These are phyloP conservation scores for Datisca glomerata DNA, from an alignment of 306 rosid genomes.

Conservation along the genomic window DNA sequence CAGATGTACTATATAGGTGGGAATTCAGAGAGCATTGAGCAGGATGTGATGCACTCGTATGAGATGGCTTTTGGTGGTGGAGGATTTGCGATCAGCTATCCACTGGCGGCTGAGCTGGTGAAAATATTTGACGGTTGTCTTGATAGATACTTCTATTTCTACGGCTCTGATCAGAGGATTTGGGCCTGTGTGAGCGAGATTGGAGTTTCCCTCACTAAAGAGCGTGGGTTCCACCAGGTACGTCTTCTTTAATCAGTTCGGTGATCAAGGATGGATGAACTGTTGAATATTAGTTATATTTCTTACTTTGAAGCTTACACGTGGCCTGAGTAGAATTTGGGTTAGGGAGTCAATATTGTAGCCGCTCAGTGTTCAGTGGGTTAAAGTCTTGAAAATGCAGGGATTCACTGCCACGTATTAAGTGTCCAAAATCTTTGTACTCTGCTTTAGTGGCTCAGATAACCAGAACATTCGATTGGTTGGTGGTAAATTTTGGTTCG, in stretches of 20 bases:
- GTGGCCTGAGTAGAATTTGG: no score
- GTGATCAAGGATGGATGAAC: no score
- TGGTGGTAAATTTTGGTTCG: no score
- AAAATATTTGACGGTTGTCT: conserved; percentile 65
- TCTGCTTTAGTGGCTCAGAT: no score
- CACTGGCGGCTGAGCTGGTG: conserved; percentile 62
- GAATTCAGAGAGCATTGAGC: conserved; percentile 92
- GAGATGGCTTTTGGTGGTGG: conserved; percentile 98
- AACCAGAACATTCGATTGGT: no score
- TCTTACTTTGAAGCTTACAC: background rate
- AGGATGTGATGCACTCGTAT: conserved; percentile 59
- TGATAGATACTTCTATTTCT: conserved; percentile 48
- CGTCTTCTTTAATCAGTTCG: background rate
- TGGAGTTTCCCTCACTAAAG: conserved; percentile 66
- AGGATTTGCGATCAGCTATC: conserved; percentile 71
- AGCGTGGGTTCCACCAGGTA: conserved; percentile 95
- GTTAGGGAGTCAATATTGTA: no score
- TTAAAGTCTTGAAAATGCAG: no score
- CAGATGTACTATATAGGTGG: conserved; percentile 73
- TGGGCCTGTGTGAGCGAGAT: conserved; percentile 78
- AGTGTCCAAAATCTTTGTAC: no score
- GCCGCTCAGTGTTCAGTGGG: no score
- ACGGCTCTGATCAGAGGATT: conserved; percentile 93
- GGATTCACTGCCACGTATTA: no score
- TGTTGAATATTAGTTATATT: background rate